Base-by-base conservation (phyloP, 2,329 filamentous ascomycete genomes). In the Neonectria faginata region DNA sequence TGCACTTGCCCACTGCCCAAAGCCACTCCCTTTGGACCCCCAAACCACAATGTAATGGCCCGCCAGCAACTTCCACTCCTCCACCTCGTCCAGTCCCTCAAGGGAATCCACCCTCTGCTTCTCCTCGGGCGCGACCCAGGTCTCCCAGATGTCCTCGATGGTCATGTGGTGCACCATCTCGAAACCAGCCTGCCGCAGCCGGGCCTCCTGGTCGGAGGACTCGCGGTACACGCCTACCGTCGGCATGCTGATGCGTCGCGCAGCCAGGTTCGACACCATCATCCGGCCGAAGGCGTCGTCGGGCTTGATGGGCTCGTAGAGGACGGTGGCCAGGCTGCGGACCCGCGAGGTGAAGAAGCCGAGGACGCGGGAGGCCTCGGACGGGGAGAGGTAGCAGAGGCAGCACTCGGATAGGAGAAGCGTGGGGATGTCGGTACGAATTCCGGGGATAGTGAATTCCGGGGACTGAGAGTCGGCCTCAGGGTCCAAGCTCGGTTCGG, bases 341-440 rank as follows among this genome's bases (percentile, higher is more conserved):
- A 88, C 85, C 20, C 77, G 80, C 3, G 82, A 78, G 16, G 85
- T 83, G 72, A 95, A 93, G 77, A 88, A 90, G 16, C 82, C 77
- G 22, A 97, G 78, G 5, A 95, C 88, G 2, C 81, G 79, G 41
- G 85, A 83, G 0, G 94, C 91, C 56, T 89, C 85, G 0, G 84
- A 73, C 0, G 89, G 85, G 9, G 90, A 85, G 1, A 99, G 86
- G 75, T 99, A 99, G 77, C 96, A 93, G 33, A 99, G 86, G 76
- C 96, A 99, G 84, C 96, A 98, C 79, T 99, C 96, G 0, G 95
- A 98, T 7, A 99, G 85, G 25, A 99, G 80, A 9, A 99, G 81
- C 0, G 96, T 99, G 0, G 96, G 93, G 0, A 92, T 25, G 75
- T 87, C 73, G 70, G 79, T 75, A 81, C 86, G 71, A 81, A 88